Evolutionary conservation across 139 green algal species (phyloP), one percentile per base, ranked within the genome.

Genomic region (Coelastrella sp.): DNA sequence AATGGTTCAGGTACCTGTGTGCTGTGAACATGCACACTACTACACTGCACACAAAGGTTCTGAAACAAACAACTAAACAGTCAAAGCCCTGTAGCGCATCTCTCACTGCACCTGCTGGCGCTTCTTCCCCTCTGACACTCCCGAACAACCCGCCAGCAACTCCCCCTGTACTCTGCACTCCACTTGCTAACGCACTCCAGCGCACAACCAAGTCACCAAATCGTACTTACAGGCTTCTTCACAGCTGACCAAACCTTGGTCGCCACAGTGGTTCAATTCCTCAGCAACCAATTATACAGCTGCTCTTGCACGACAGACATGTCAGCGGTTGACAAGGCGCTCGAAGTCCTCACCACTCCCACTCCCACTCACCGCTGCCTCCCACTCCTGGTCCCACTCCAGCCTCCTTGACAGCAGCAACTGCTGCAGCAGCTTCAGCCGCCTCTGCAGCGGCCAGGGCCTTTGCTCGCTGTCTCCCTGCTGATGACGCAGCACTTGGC

Each of bases 131-230:
- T 94, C 89, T 25, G 9, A 87, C 7, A 84, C 80, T 81, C 98
- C 97, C 65, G 94, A 94, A 93, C 96, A 98, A 22, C 93, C 94
- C 58, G 96, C 97, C 78, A 99, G 92, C 78, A 99, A 93, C 82
- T 96, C 96, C 24, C 92, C 89, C 79, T 93, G 92, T 49, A 49
- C 35, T 49, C 35, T 49, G 35, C 35, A 49, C 35, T 49, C 35
- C 35, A 49, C 35, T 49, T 49, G 35, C 35, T 49, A 3, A 49
- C 35, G 35, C 35, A 49, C 35, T 49, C 35, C 35, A 49, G 35
- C 35, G 35, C 35, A 49, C 35, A 49, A 49, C 35, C 35, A 49
- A 49, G 35, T 49, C 35, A 49, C 35, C 35, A 49, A 49, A 5
- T 49, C 35, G 35, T 49, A 49, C 35, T 49, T 49, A 49, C 35